Percentiles rank a stretch among this genome's conserved stretches.
phyloP scores from a whole-genome alignment of 768 basidiomycete genomes.

The Pluteus cervinus region DNA sequence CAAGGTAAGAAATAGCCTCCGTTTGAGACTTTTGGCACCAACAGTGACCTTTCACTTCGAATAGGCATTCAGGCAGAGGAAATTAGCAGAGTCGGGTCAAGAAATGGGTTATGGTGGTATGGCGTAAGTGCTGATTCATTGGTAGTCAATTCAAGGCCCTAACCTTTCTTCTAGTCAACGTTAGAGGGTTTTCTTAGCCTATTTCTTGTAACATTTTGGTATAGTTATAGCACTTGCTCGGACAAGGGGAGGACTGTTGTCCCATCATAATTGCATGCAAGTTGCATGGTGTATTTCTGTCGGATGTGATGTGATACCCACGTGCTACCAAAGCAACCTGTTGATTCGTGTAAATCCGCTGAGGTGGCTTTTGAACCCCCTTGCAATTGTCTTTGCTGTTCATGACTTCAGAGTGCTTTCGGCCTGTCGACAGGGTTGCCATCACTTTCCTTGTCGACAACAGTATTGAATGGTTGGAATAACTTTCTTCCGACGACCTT shows the following conservation, averaged over 20 bases:
- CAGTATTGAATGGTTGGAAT: conserved; percentile 65
- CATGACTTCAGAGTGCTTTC: too few species aligned
- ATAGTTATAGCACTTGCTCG: too few species aligned
- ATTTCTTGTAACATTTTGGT: too few species aligned
- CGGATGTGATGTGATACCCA: too few species aligned
- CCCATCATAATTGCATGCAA: too few species aligned
- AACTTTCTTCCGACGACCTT: background rate
- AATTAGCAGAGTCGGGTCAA: conserved; percentile 58
- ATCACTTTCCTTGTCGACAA: conserved; percentile 76
- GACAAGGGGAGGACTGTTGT: too few species aligned
- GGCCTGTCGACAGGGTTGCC: conserved; percentile 30
- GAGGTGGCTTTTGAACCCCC: too few species aligned
- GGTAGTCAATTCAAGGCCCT: background rate
- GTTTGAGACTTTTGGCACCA: background rate
- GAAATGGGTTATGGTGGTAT: conserved; percentile 57
- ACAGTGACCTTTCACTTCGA: background rate
- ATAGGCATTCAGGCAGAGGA: conserved; percentile 70
- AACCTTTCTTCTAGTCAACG: background rate
- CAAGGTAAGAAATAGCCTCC: conserved; percentile 43
- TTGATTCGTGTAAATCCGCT: too few species aligned
- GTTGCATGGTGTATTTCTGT: too few species aligned
- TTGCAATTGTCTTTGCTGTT: too few species aligned
- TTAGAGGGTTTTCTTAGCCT: too few species aligned
- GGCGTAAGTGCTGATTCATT: conserved; percentile 24
- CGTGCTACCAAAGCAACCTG: too few species aligned